Evolutionary conservation across 148 eudicot genomes (phyloP), one percentile per base, ranked within the genome.

Genomic region (Nepenthes gracilis): DNA sequence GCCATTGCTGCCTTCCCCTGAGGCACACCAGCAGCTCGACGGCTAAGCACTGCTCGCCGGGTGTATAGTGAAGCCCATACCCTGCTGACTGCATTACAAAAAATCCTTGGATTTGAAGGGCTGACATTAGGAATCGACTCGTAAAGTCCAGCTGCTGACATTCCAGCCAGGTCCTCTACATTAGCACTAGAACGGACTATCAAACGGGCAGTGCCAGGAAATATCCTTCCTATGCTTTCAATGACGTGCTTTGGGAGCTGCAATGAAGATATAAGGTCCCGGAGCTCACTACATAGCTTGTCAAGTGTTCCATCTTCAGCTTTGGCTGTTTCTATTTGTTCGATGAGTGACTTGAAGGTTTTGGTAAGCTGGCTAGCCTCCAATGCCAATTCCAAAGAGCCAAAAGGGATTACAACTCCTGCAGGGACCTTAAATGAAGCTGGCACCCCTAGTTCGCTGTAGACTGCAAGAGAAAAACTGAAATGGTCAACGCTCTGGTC

Each of bases 71-170:
- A 92, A 37, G 96, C 96, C 98, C 98, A 92, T 14, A 88, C 96
- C 43, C 78, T 81, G 60, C 78, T 70, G 43, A 88, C 79, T 5
- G 94, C 83, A 0, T 73, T 78, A n/a, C 86, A 77, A 63, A 92
- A 85, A 33, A 70, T 58, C n/a, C 63, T 43, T 2, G 94, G 96
- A 65, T 80, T 75, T 43, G 96, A 85, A 2, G 77, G 94, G 78
- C 85, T 85, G 43, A 92, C 96, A 34, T 92, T 92, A 12, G 98
- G 96, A 36, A 92, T 82, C 1, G 98, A 92, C 9, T 92, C 98
- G 23, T 92, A 92, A 2, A 92, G 87, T 15, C 98, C 98, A 32
- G 98, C 98, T 36, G 98, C 98, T 12, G 98, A 92, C 96, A 88
- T 88, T 62, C 94, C 96, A 14, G 94, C 94, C 58, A 92, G 79